phyloP scores from a whole-genome alignment of 1,139 yeast species.

The Yamadazyma atmosphaerica region DNA sequence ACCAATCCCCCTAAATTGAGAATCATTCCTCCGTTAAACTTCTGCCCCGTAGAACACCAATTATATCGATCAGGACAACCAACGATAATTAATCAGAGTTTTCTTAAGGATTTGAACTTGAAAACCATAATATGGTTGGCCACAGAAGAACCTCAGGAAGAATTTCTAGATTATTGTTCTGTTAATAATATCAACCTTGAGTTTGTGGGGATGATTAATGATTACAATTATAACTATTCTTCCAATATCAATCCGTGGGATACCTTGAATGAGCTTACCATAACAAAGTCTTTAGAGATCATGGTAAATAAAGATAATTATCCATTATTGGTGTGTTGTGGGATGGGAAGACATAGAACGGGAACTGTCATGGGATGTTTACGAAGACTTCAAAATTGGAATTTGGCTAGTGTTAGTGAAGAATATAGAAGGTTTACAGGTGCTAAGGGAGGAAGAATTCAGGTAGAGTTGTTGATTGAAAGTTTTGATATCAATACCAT shows the following conservation, averaged over 20 bases:
- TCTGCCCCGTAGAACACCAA: constrained; percentile 88
- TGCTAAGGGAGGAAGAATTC: constrained; percentile 83
- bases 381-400: constrained; percentile 92
- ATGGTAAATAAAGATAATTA: constrained; percentile 71
- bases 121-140: constrained; percentile 92
- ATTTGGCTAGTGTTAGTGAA: constrained; percentile 87
- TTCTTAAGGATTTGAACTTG: constrained; percentile 69
- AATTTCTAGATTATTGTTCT: constrained; percentile 78
- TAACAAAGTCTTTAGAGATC: constrained; percentile 73
- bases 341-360: constrained; percentile 96
- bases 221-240: constrained; percentile 32
- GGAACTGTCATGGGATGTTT: constrained; percentile 96
- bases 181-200: constrained; percentile 65
- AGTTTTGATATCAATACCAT: constrained; percentile 67
- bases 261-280: constrained; percentile 83
- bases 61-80: constrained; percentile 94
- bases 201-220: constrained; percentile 66
- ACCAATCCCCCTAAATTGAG: constrained; percentile 55
- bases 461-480: constrained; percentile 88
- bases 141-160: constrained; percentile 92
- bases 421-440: constrained; percentile 95
- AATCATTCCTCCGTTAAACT: constrained; percentile 90
- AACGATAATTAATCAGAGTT: constrained; percentile 89
- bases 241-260: constrained; percentile 80
- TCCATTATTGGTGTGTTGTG: constrained; percentile 89